Evolutionary conservation across 495 filamentous ascomycete species (phyloP).

Genomic region (Platismatia glauca): DNA sequence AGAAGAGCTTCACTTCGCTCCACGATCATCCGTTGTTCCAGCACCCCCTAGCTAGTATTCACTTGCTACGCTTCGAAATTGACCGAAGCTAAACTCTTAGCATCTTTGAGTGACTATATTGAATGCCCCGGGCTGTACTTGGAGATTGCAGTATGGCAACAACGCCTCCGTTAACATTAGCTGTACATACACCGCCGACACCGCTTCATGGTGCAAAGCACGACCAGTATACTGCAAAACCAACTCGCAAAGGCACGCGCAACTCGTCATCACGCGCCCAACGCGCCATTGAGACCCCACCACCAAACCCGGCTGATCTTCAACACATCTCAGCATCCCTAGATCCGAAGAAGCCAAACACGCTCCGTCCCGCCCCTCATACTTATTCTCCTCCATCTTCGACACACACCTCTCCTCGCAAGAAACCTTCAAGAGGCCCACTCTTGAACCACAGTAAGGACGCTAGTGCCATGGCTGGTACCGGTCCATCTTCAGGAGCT

Average conservation of each 20-base stretch:
- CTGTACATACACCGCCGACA: conserved; percentile 58
- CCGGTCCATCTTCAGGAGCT: neutral
- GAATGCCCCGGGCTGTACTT: conserved; percentile 1
- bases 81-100: neutral
- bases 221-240: conserved; percentile 64
- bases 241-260: conserved; percentile 41
- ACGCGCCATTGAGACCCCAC: conserved; percentile 31
- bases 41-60: neutral
- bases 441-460: conserved; percentile 6
- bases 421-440: conserved; percentile 28
- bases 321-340: neutral
- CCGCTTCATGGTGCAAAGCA: conserved; percentile 60
- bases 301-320: conserved; percentile 24
- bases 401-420: conserved; percentile 40
- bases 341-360: neutral
- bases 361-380: conserved; percentile 15
- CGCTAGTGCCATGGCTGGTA: conserved; percentile 8
- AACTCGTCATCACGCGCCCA: conserved; percentile 36
- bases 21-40: neutral
- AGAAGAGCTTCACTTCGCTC: conserved; percentile 2
- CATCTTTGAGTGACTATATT: neutral
- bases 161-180: conserved; percentile 56
- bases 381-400: conserved; percentile 42
- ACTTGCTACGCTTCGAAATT: neutral
- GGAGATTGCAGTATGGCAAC: conserved; percentile 41